Conservation (phyloP, 257 asterid species). For the Gynochthodes officinalis region DNA sequence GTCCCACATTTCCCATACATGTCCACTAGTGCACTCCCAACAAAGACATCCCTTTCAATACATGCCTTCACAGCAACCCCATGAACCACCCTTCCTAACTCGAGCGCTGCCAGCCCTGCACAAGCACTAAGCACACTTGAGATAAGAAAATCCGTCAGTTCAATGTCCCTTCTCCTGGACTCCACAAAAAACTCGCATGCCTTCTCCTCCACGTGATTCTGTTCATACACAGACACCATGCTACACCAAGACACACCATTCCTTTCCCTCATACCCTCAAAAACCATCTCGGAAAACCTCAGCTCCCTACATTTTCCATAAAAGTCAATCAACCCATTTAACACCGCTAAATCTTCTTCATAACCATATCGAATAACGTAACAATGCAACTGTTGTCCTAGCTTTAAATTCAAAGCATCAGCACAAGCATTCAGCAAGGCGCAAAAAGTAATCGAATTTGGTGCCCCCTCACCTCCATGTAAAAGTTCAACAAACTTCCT, state of each 20-base stretch:
- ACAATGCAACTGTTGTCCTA: constrained; percentile 74
- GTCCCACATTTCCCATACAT: constrained; percentile 92
- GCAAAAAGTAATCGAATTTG: constrained; percentile 76
- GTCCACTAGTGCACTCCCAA: constrained; percentile 87
- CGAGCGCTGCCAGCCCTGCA: constrained; percentile 77
- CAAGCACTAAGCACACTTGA: constrained; percentile 87
- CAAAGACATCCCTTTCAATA: constrained; percentile 54
- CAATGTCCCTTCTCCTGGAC: constrained; percentile 44
- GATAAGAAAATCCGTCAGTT: constrained; percentile 63
- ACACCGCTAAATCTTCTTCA: constrained; percentile 52
- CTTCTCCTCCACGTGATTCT: constrained; percentile 66
- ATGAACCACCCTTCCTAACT: constrained; percentile 65
- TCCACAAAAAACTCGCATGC: constrained; percentile 51
- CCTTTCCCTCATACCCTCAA: constrained; percentile 42
- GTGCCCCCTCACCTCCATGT: constrained; percentile 35
- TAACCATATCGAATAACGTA: constrained; percentile 51
- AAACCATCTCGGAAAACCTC: constrained; percentile 47
- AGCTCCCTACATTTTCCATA: constrained; percentile 68
- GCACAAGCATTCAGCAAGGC: constrained; percentile 79
- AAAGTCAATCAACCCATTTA: constrained; percentile 72
- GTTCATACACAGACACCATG: constrained; percentile 72
- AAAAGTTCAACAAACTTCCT: constrained; percentile 50
- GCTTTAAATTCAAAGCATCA: constrained; percentile 43
- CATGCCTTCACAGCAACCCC: constrained; percentile 77
- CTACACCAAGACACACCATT: constrained; percentile 86